Percentiles rank a stretch among this genome's conserved stretches.
These are phyloP conservation scores for Linum tenue DNA, from an alignment of 345 rosid genomes.

Conservation along the genomic window DNA sequence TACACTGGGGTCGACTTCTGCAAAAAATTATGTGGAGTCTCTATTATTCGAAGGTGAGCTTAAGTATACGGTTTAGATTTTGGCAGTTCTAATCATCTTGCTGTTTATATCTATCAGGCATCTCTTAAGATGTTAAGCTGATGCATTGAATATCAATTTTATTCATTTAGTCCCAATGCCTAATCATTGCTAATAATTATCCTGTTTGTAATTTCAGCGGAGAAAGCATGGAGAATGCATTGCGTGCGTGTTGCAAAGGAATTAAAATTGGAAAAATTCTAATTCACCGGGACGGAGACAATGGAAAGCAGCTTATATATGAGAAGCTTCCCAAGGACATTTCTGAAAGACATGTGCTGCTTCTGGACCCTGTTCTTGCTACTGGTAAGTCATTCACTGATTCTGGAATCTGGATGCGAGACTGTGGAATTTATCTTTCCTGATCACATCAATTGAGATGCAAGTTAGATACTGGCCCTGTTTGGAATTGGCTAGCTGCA, in stretches of 20 bases:
- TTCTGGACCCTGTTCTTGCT: slow-evolving; percentile 89
- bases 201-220: slow-evolving; percentile 41
- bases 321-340: slow-evolving; percentile 98
- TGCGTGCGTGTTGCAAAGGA: slow-evolving; percentile 97
- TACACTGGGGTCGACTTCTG: slow-evolving; percentile 97
- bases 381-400: slow-evolving; percentile 44
- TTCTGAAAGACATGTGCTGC: slow-evolving; percentile 92
- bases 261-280: slow-evolving; percentile 97
- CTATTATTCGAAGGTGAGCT: slow-evolving; percentile 89
- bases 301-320: slow-evolving; percentile 92
- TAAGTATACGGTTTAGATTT: slow-evolving; percentile 25
- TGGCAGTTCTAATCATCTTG: slow-evolving; percentile 14
- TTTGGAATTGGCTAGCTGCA: slow-evolving; percentile 4
- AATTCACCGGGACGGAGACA: slow-evolving; percentile 93
- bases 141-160: slow-evolving; percentile 4
- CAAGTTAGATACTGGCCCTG: not conserved
- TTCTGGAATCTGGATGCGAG: not conserved
- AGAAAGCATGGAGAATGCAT: slow-evolving; percentile 98
- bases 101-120: not conserved
- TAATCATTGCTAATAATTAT: slow-evolving; percentile 15
- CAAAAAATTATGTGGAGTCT: slow-evolving; percentile 96
- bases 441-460: not conserved
- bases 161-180: slow-evolving; percentile 5
- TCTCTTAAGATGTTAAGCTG: slow-evolving; percentile 4
- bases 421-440: not conserved